Evolutionary conservation across 148 eudicot species (phyloP), one percentile per base, ranked within the genome.

Genomic region (Rheum nobile): DNA sequence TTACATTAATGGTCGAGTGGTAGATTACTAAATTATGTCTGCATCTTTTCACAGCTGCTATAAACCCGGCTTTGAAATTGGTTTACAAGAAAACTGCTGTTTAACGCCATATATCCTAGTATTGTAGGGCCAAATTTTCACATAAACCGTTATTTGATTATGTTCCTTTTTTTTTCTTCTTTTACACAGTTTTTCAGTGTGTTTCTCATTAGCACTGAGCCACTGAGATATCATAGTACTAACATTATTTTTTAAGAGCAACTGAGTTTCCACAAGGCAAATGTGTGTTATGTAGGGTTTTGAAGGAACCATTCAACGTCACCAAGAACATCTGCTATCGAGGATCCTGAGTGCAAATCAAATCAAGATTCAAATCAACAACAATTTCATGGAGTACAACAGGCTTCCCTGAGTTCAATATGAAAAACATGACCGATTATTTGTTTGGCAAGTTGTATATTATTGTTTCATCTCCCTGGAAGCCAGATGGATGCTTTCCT

Each of bases 341-440:
- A 32, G 70, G 41, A 65, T 65, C 39, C 70, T 65, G 4, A 63
- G 9, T 31, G 69, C 69, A 63, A 50, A 63, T 39, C 38, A 63
- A 59, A 28, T 61, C 37, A 28, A 16, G 41, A 34, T 19, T 29
- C 37, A 26, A n/a, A 29, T 28, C 35, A 4, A 28, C 67, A 7
- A 63, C 39, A 31, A 63, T 63, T n/a, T 32, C 69, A 26, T 57
- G 67, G 67, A 28, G 26, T 12, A 21, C 31, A 57, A 17, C 34
- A 57, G 67, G 67, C 67, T 57, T 57, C 34, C 34, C 67, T 28
- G 22, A 31, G 41, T 34, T 31, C 16, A 16, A 12, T 65, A 7
- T 65, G 13, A 24, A 57, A 4, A 14, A 32, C 10, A 65, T 17
- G 21, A 17, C 22, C 4, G 19, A 5, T 6, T 32, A 34, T 65